phyloP scores from a whole-genome alignment of 2,329 filamentous ascomycete genomes.

The Aspergillus sp. region DNA sequence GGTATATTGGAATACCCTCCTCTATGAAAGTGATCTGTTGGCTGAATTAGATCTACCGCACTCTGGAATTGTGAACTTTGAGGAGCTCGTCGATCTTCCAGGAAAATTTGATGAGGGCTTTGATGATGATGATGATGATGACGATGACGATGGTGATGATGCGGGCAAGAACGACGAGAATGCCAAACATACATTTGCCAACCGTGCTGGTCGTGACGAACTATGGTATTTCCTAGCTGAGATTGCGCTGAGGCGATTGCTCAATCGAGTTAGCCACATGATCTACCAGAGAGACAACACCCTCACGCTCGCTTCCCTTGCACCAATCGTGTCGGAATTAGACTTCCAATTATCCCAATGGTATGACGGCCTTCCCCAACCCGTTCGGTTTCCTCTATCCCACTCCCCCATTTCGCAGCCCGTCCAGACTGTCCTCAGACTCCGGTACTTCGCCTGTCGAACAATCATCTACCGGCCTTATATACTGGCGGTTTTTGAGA shows the following conservation, averaged over 20 bases:
- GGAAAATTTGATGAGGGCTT: conserved; percentile 71
- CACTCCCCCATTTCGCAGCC: conserved; percentile 67
- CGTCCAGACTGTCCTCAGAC: conserved; percentile 74
- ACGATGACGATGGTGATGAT: conserved; percentile 14
- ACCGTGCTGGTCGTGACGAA: conserved; percentile 69
- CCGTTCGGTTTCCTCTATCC: conserved; percentile 75
- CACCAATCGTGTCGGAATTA: conserved; percentile 75
- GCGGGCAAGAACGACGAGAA: conserved; percentile 7
- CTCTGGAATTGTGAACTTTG: conserved; percentile 78
- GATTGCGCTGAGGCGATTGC: conserved; percentile 72
- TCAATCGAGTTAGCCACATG: conserved; percentile 77
- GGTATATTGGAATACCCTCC: conserved; percentile 80
- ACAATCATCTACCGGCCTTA: conserved; percentile 86
- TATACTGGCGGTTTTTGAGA: conserved; percentile 75
- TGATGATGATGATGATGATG: conserved; percentile 55
- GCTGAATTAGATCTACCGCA: conserved; percentile 79
- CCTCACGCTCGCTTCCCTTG: conserved; percentile 69
- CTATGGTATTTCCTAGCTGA: conserved; percentile 86
- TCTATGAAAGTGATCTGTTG: conserved; percentile 78
- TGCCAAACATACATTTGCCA: conserved; percentile 35
- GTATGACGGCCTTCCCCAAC: conserved; percentile 74
- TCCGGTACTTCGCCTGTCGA: conserved; percentile 80
- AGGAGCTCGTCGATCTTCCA: conserved; percentile 75
- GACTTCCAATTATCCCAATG: conserved; percentile 82
- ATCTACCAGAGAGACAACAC: conserved; percentile 74